Evolutionary conservation across 2,329 filamentous ascomycete genomes (phyloP).

Genomic region (Alternaria rosae): DNA sequence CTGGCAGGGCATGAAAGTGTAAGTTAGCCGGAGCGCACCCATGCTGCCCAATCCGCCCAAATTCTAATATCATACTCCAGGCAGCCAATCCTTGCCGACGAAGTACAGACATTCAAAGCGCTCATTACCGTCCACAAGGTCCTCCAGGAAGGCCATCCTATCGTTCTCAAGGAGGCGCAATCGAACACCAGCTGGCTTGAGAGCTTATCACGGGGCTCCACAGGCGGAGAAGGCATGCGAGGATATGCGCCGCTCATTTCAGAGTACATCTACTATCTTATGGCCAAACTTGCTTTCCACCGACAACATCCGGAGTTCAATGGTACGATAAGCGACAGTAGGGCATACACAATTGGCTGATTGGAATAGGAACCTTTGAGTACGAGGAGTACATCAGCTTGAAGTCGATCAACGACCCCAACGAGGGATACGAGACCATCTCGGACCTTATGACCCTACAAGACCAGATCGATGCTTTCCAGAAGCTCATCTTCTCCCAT

Average conservation of each 20-base stretch:
- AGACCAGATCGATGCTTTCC: constrained; percentile 98
- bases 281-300: constrained; percentile 96
- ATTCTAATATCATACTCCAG: constrained; percentile 55
- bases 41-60: not conserved
- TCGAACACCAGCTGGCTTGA: constrained; percentile 90
- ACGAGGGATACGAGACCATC: constrained; percentile 96
- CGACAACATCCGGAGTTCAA: constrained; percentile 98
- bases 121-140: constrained; percentile 98
- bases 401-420: constrained; percentile 97
- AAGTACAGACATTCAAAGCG: constrained; percentile 98
- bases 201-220: constrained; percentile 82
- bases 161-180: constrained; percentile 87
- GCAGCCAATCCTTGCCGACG: constrained; percentile 96
- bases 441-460: constrained; percentile 95
- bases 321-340: constrained; percentile 58
- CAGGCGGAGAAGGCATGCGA: constrained; percentile 79
- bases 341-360: constrained; percentile 22
- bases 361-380: constrained; percentile 75
- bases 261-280: constrained; percentile 95
- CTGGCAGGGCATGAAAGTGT: constrained; percentile 99
- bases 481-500: constrained; percentile 97
- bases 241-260: constrained; percentile 89
- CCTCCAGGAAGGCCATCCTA: constrained; percentile 92
- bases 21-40: constrained; percentile 47
- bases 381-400: constrained; percentile 99